phyloP scores from a whole-genome alignment of 2,329 filamentous ascomycete species.

The Fusarium oligoseptatum region DNA sequence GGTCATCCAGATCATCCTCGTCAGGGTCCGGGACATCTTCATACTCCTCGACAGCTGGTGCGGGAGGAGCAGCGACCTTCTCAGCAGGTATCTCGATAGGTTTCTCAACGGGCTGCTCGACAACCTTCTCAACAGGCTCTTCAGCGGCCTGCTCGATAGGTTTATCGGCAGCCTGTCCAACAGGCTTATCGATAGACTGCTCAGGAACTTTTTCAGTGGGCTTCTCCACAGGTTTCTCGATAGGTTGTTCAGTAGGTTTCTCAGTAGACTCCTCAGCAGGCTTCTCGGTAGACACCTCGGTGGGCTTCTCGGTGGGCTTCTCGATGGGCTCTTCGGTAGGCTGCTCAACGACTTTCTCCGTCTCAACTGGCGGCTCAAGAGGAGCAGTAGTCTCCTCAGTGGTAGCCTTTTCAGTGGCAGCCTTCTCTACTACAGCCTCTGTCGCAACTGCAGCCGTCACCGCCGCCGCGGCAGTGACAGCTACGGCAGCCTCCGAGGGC shows the following conservation, averaged over 20 bases:
- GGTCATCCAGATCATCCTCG: slow-evolving; percentile 90
- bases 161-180: not conserved
- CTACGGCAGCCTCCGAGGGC: slow-evolving; percentile 2
- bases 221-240: not conserved
- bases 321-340: not conserved
- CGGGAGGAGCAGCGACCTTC: slow-evolving; percentile 2
- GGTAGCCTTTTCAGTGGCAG: not conserved
- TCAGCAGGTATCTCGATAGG: not conserved
- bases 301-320: not conserved
- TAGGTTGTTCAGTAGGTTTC: slow-evolving; percentile 9
- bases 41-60: slow-evolving; percentile 33
- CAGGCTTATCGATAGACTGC: not conserved
- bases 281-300: not conserved
- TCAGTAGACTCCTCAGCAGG: not conserved
- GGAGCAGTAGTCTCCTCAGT: not conserved
- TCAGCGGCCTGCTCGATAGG: not conserved
- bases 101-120: not conserved
- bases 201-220: not conserved
- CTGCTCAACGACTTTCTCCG: slow-evolving; percentile 18
- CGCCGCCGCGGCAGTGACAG: slow-evolving; percentile 17
- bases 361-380: slow-evolving; percentile 2
- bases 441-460: slow-evolving; percentile 24
- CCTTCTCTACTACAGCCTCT: slow-evolving; percentile 28
- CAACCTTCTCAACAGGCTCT: not conserved
- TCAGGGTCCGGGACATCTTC: slow-evolving; percentile 87